Evolutionary conservation across 1,139 yeast genomes (phyloP).

Genomic region (Meyerozyma athensensis): DNA sequence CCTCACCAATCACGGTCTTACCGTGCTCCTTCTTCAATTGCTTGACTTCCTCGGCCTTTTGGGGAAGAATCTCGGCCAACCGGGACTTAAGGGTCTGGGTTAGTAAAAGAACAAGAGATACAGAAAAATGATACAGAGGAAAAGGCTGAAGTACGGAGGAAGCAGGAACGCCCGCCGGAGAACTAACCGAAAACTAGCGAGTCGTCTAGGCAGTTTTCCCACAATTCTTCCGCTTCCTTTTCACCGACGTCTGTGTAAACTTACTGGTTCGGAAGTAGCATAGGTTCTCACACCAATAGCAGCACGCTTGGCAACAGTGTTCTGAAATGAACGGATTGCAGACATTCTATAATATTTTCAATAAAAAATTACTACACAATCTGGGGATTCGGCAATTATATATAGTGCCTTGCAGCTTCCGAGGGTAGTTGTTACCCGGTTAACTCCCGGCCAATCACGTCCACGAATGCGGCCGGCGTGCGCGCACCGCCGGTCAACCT

Average conservation of each 20-base stretch:
- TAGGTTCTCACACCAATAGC: conserved; percentile 39
- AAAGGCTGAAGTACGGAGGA: too few species aligned
- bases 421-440: conserved; percentile 2
- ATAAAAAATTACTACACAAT: conserved; percentile 6
- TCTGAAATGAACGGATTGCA: conserved; percentile 35
- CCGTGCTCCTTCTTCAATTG: conserved; percentile 87
- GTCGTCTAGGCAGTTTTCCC: too few species aligned
- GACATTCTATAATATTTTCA: conserved; percentile 22
- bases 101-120: conserved; percentile 11
- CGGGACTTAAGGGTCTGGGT: conserved; percentile 74
- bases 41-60: conserved; percentile 87
- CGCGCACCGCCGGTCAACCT: conserved; percentile 3
- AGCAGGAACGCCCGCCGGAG: too few species aligned
- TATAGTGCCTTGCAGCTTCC: conserved; percentile 6
- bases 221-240: not conserved
- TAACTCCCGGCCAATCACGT: conserved; percentile 1
- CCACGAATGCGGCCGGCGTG: not conserved
- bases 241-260: conserved; percentile 14
- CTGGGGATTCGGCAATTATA: conserved; percentile 13
- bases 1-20: conserved; percentile 89
- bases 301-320: conserved; percentile 30
- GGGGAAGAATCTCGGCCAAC: conserved; percentile 89
- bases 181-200: too few species aligned
- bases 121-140: too few species aligned
- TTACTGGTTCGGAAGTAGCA: conserved; percentile 54